Conservation (phyloP, 2,329 filamentous ascomycete genomes). For the Fusarium burgessii region DNA sequence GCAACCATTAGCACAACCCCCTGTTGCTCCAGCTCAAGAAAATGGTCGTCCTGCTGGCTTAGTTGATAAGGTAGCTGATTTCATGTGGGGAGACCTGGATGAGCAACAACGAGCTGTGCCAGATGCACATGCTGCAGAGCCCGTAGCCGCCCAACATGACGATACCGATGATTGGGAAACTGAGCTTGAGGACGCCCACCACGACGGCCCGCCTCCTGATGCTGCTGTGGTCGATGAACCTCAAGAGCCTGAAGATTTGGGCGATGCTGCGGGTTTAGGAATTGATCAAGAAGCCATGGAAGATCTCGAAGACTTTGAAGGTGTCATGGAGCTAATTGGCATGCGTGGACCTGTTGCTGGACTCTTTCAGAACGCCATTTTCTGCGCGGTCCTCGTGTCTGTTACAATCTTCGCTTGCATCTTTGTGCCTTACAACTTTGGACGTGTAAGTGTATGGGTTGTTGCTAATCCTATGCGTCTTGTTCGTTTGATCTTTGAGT, state of each 20-base stretch:
- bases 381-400: slow-evolving; percentile 90
- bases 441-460: slow-evolving; percentile 84
- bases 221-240: slow-evolving; percentile 41
- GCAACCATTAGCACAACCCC: slow-evolving; percentile 12
- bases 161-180: slow-evolving; percentile 52
- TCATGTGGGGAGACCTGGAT: slow-evolving; percentile 71
- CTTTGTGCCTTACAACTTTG: slow-evolving; percentile 92
- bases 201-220: slow-evolving; percentile 50
- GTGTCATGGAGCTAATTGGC: slow-evolving; percentile 93
- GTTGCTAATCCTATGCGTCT: slow-evolving; percentile 84
- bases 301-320: slow-evolving; percentile 94
- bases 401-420: slow-evolving; percentile 87
- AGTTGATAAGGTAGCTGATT: slow-evolving; percentile 61
- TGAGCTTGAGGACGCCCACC: slow-evolving; percentile 50
- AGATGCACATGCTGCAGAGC: slow-evolving; percentile 58
- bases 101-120: slow-evolving; percentile 46
- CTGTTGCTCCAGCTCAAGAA: slow-evolving; percentile 26
- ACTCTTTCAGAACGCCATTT: slow-evolving; percentile 93
- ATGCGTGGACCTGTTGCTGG: slow-evolving; percentile 94
- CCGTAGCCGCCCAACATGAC: slow-evolving; percentile 52
- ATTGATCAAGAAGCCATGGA: slow-evolving; percentile 82
- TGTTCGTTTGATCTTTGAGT: slow-evolving; percentile 76
- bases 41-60: slow-evolving; percentile 41
- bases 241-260: slow-evolving; percentile 61
- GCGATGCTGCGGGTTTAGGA: slow-evolving; percentile 74